Conservation (phyloP, 768 basidiomycete genomes). For the Mycena capillaripes region DNA sequence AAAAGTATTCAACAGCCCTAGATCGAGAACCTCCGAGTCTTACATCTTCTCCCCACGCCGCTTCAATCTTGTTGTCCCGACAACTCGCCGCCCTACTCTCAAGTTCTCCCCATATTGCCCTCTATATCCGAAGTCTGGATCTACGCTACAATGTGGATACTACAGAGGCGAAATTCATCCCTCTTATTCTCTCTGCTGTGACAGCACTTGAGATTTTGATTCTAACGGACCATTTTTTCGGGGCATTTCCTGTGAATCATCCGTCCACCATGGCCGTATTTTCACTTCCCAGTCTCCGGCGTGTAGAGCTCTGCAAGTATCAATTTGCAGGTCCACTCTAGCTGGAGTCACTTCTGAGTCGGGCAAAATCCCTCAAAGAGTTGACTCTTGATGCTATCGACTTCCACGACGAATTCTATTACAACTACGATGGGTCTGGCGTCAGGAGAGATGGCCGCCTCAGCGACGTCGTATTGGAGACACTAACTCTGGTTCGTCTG, state of each 20-base stretch:
- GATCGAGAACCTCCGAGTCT: neutral
- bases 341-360: neutral
- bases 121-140: slow-evolving; percentile 1
- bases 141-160: neutral
- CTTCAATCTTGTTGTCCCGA: neutral
- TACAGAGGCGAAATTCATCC: too few species aligned
- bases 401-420: neutral
- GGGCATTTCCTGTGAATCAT: neutral
- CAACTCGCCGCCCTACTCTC: neutral
- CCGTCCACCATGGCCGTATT: neutral
- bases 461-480: neutral
- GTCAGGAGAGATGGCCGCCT: neutral
- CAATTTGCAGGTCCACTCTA: neutral
- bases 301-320: neutral
- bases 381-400: neutral
- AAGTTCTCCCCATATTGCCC: neutral
- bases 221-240: too few species aligned
- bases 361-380: neutral
- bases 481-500: neutral
- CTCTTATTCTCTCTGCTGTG: too few species aligned
- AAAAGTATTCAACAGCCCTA: neutral
- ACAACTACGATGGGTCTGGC: neutral
- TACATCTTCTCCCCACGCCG: neutral
- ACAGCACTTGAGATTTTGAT: too few species aligned
- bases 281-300: neutral